Percentiles rank a stretch among this genome's conserved stretches.
Evolutionary conservation across 257 asterid genomes (phyloP).

Genomic region (Solanum corneliomulleri): DNA sequence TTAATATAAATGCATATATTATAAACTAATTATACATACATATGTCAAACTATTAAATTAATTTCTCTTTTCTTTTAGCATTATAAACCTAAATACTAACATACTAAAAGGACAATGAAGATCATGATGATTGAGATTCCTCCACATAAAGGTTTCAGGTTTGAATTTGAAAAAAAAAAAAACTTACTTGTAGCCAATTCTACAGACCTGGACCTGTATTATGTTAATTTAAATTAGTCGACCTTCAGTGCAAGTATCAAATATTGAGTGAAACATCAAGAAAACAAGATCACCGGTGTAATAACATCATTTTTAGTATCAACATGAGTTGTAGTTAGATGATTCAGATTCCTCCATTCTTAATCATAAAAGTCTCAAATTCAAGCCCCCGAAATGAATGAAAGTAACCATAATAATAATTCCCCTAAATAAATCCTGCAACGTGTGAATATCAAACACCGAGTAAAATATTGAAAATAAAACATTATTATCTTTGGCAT

Average conservation of each 20-base stretch:
- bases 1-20: background rate
- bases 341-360: background rate
- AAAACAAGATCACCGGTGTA: background rate
- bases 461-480: background rate
- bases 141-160: background rate
- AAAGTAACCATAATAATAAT: background rate
- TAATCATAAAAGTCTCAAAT: background rate
- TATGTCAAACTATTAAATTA: background rate
- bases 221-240: background rate
- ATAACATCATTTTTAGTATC: background rate
- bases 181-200: background rate
- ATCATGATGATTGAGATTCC: background rate
- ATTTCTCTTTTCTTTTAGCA: background rate
- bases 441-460: background rate
- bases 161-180: background rate
- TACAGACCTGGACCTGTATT: fast-evolving
- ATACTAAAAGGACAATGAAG: background rate
- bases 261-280: background rate
- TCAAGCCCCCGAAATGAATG: background rate
- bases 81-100: background rate
- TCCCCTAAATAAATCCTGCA: background rate
- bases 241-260: background rate
- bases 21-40: background rate
- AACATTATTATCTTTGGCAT: background rate
- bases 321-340: background rate